These are phyloP conservation scores for Tanacetum coccineum DNA, from an alignment of 129 eudicot genomes.

Conservation along the genomic window DNA sequence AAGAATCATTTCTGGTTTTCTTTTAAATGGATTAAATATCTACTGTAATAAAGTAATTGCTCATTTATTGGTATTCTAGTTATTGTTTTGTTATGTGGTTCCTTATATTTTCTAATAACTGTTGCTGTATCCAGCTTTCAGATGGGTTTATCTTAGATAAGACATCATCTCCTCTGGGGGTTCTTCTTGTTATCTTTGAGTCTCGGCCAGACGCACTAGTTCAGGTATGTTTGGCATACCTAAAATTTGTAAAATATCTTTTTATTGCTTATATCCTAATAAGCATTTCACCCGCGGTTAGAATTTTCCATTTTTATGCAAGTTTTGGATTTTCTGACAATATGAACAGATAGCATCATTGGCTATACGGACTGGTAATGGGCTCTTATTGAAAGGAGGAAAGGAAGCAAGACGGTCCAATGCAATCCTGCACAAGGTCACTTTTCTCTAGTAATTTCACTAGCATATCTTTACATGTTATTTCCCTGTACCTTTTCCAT, in stretches of 20 bases:
- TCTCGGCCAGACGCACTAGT: constrained; percentile 98
- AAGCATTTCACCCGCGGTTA: constrained; percentile 5
- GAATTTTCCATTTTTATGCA: neutral
- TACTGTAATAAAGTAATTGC: neutral
- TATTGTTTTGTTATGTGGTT: neutral
- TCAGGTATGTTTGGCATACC: constrained; percentile 28
- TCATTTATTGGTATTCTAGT: neutral
- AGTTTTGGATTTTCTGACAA: neutral
- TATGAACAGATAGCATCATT: constrained; percentile 79
- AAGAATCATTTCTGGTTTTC: neutral
- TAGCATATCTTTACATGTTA: neutral
- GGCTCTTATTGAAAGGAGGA: constrained; percentile 92
- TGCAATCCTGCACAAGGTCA: constrained; percentile 87
- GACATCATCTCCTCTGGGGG: constrained; percentile 89
- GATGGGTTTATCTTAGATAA: constrained; percentile 85
- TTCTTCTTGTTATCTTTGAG: constrained; percentile 90
- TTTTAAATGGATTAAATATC: neutral
- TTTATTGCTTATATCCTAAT: neutral
- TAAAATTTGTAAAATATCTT: neutral
- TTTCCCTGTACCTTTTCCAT: neutral
- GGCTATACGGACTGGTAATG: constrained; percentile 93
- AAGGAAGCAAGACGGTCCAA: constrained; percentile 93
- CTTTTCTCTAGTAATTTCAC: neutral
- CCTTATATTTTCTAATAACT: neutral
- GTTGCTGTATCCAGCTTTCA: constrained; percentile 58